A percentile compares a stretch with the other conserved stretches of the same genome.
phyloP scores from a whole-genome alignment of 2,329 filamentous ascomycete species.

The Alternaria brassicicola region DNA sequence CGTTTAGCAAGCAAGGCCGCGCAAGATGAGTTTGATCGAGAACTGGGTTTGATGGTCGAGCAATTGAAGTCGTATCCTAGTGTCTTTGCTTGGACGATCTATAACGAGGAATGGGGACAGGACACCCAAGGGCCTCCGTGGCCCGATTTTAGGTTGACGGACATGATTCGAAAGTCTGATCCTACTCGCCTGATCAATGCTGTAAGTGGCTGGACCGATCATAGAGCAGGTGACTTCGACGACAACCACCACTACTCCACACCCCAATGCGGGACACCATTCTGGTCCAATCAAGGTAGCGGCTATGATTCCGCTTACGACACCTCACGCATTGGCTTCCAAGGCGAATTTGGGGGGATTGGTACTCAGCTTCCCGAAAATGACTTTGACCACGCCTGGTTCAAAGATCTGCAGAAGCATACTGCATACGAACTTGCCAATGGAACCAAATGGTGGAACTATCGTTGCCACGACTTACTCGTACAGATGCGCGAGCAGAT shows the following conservation, averaged over 20 bases:
- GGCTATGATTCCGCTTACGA: constrained; percentile 56
- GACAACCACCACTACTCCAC: constrained; percentile 77
- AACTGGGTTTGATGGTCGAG: constrained; percentile 66
- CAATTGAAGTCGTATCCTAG: constrained; percentile 69
- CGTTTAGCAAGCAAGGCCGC: constrained; percentile 47
- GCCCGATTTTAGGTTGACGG: constrained; percentile 64
- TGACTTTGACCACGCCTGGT: constrained; percentile 68
- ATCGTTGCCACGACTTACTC: constrained; percentile 63
- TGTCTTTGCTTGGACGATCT: constrained; percentile 71
- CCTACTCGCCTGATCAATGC: constrained; percentile 68
- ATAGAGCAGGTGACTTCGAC: constrained; percentile 68
- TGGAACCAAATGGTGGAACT: constrained; percentile 67
- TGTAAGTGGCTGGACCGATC: constrained; percentile 70
- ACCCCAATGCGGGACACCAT: constrained; percentile 73
- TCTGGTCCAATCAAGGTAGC: constrained; percentile 65
- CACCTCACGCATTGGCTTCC: constrained; percentile 67
- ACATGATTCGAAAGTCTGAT: constrained; percentile 63
- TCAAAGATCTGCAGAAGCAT: constrained; percentile 62
- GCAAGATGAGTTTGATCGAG: constrained; percentile 68
- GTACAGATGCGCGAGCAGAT: constrained; percentile 57
- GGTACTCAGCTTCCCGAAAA: constrained; percentile 62
- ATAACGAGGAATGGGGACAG: constrained; percentile 76
- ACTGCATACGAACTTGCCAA: constrained; percentile 70
- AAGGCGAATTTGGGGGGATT: constrained; percentile 74
- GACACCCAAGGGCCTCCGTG: constrained; percentile 50